Percentiles rank a stretch among this genome's conserved stretches.
Evolutionary conservation across 139 green algal species (phyloP).

Genomic region (Ostreobium quekettii): DNA sequence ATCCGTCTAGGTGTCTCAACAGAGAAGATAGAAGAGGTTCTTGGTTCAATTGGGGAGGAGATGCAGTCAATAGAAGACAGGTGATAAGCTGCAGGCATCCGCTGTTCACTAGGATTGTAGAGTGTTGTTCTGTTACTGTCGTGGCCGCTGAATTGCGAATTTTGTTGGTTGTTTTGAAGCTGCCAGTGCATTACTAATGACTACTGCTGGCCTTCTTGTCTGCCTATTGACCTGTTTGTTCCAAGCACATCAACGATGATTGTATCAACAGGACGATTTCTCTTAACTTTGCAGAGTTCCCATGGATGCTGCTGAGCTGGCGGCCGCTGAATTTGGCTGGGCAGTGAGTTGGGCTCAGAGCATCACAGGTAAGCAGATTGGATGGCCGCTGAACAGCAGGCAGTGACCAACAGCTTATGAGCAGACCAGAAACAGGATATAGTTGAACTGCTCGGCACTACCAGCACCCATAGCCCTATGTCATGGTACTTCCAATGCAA

Average conservation of each 20-base stretch:
- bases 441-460: too few species aligned
- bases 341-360: not conserved
- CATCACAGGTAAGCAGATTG: too few species aligned
- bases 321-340: slow-evolving; percentile 5
- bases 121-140: not conserved
- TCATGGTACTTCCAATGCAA: too few species aligned
- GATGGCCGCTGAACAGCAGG: too few species aligned
- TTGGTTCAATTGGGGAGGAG: not conserved
- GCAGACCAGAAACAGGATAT: too few species aligned
- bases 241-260: not conserved
- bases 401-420: too few species aligned
- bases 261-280: not conserved
- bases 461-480: too few species aligned
- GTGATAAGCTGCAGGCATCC: not conserved
- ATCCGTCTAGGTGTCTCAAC: slow-evolving; percentile 5
- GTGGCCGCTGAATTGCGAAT: not conserved
- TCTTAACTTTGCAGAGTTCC: slow-evolving; percentile 1
- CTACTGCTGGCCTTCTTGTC: too few species aligned
- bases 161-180: not conserved
- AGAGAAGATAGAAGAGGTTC: not conserved
- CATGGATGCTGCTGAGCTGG: slow-evolving; percentile 17
- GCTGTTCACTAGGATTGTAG: not conserved
- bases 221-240: not conserved
- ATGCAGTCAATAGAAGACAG: slow-evolving; percentile 9
- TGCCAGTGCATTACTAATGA: not conserved